These are phyloP conservation scores for Sordaria brevicollis DNA, from an alignment of 495 filamentous ascomycete species.

Conservation along the genomic window DNA sequence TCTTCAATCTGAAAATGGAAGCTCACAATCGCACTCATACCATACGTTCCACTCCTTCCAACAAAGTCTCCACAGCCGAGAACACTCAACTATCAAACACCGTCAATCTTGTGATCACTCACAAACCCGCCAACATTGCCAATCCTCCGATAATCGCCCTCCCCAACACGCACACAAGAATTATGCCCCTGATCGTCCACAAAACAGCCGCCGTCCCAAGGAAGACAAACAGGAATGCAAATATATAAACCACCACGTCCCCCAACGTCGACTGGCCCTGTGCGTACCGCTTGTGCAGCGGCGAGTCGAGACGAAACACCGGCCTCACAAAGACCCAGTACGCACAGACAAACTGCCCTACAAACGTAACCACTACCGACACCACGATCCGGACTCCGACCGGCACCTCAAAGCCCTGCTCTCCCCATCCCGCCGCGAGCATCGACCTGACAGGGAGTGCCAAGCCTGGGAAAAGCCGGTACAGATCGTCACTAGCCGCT, in stretches of 20 bases:
- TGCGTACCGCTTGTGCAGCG: conserved; percentile 13
- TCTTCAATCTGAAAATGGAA: background rate
- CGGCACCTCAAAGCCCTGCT: background rate
- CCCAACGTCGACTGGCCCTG: conserved; percentile 8
- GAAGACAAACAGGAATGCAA: conserved; percentile 16
- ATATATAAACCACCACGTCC: conserved; percentile 12
- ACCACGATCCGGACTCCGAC: conserved; percentile 1
- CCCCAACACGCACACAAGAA: conserved; percentile 4
- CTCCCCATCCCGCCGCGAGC: background rate
- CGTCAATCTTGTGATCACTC: background rate
- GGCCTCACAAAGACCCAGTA: conserved; percentile 21
- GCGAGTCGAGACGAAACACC: conserved; percentile 17
- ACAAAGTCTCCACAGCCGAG: background rate
- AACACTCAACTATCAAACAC: background rate
- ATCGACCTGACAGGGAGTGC: background rate
- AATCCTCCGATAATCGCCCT: conserved; percentile 6
- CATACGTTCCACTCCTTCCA: background rate
- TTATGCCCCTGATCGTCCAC: conserved; percentile 11
- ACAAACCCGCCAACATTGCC: conserved; percentile 10
- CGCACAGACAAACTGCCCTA: conserved; percentile 4
- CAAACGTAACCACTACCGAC: background rate
- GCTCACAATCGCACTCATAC: background rate
- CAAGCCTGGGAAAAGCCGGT: background rate
- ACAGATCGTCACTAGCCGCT: background rate
- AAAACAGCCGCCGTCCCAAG: conserved; percentile 1